These are phyloP conservation scores for Eucalyptus regnans DNA, from an alignment of 345 rosid species.

Conservation along the genomic window DNA sequence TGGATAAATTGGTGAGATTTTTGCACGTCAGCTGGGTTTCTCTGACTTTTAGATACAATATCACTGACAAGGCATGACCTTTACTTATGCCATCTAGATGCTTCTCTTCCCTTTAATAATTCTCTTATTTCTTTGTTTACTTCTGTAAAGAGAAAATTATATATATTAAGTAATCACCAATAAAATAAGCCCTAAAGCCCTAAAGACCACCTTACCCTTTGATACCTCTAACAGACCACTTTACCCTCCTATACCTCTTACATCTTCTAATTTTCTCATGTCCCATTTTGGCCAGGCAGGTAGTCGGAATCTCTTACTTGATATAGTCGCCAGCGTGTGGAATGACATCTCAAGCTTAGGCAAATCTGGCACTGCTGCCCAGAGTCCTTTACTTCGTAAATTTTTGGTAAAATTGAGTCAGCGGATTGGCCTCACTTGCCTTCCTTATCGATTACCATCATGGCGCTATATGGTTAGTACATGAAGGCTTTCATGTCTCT, in stretches of 20 bases:
- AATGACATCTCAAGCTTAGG: constrained; percentile 43
- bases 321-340: constrained; percentile 51
- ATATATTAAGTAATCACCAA: no score
- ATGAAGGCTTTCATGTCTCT: background rate
- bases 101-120: background rate
- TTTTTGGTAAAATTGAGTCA: constrained; percentile 75
- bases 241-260: no score
- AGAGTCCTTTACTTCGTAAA: constrained; percentile 82
- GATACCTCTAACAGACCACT: no score
- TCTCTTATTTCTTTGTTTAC: background rate
- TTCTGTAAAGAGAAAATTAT: background rate
- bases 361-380: constrained; percentile 52
- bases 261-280: background rate
- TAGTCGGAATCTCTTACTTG: constrained; percentile 42
- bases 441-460: constrained; percentile 72
- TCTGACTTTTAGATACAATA: background rate
- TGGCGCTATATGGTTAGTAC: constrained; percentile 84
- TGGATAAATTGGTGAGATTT: background rate
- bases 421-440: constrained; percentile 76
- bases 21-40: background rate
- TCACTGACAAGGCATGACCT: background rate
- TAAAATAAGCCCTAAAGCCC: no score
- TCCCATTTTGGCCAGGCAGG: constrained; percentile 55
- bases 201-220: no score
- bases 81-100: background rate